phyloP scores from a whole-genome alignment of 2,329 filamentous ascomycete species.

The Mollisiaceae sp. region DNA sequence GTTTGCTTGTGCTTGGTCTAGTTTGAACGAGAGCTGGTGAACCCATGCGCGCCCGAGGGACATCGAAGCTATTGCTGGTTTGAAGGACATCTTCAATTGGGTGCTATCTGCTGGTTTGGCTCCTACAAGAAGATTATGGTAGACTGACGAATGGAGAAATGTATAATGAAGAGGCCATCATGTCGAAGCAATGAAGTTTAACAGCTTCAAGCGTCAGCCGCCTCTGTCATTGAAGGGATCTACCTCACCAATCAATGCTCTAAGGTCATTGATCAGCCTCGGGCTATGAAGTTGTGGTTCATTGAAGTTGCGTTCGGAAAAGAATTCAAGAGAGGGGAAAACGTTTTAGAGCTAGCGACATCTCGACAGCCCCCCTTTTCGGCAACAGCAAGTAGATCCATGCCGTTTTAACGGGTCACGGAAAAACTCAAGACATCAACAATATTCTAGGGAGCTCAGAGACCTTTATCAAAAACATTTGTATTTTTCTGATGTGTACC shows the following conservation, averaged over 20 bases:
- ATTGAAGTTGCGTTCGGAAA: conserved; percentile 19
- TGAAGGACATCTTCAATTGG: conserved; percentile 45
- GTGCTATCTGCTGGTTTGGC: neutral
- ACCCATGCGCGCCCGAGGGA: conserved; percentile 75
- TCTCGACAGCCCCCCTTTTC: neutral
- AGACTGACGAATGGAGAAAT: neutral
- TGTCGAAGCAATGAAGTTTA: neutral
- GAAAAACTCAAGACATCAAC: neutral
- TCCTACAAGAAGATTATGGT: neutral
- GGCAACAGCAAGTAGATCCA: too few relatives aligned
- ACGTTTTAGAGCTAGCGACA: conserved; percentile 2
- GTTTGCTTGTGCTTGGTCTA: conserved; percentile 68
- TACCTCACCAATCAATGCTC: neutral
- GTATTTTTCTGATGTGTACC: too few relatives aligned
- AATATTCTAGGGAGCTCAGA: neutral
- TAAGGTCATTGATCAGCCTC: too few relatives aligned
- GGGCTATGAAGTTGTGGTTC: neutral
- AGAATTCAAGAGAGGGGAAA: conserved; percentile 20
- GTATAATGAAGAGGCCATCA: too few relatives aligned
- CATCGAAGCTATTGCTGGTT: conserved; percentile 75
- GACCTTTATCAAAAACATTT: too few relatives aligned
- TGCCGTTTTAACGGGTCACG: neutral
- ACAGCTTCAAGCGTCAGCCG: neutral
- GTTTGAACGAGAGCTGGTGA: conserved; percentile 69
- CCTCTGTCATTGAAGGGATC: neutral